These are phyloP conservation scores for Ramularia endophylla DNA, from an alignment of 2,329 filamentous ascomycete genomes.

Conservation along the genomic window DNA sequence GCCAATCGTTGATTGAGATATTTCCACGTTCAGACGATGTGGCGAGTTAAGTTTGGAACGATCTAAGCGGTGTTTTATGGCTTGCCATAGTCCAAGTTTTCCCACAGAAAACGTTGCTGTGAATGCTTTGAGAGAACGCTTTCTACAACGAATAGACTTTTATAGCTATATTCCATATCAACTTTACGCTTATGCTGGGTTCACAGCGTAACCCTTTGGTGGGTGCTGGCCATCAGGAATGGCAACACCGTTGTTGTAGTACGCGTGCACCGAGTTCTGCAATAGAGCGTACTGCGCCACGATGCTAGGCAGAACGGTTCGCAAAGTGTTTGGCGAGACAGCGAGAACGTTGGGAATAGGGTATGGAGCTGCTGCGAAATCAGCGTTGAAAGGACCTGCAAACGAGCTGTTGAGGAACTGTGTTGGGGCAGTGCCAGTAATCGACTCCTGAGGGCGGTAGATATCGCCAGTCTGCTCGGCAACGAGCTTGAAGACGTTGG, in stretches of 20 bases:
- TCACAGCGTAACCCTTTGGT: conserved; percentile 19
- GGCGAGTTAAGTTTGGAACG: too few relatives aligned
- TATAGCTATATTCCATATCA: too few relatives aligned
- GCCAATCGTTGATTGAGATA: too few relatives aligned
- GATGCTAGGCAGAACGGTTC: conserved; percentile 29
- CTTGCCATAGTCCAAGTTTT: too few relatives aligned
- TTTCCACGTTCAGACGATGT: too few relatives aligned
- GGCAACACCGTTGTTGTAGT: conserved; percentile 28
- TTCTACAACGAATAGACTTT: too few relatives aligned
- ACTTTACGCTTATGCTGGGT: too few relatives aligned
- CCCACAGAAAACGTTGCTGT: too few relatives aligned
- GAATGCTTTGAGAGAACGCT: too few relatives aligned
- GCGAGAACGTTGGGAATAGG: conserved; percentile 27
- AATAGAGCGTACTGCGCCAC: conserved; percentile 16
- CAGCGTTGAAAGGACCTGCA: too few relatives aligned
- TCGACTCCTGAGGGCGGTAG: conserved; percentile 22
- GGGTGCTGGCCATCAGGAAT: conserved; percentile 32
- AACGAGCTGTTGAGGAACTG: conserved; percentile 32
- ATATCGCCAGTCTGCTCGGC: conserved; percentile 32
- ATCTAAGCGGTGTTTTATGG: too few relatives aligned
- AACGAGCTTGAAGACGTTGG: conserved; percentile 40
- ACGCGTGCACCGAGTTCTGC: conserved; percentile 11
- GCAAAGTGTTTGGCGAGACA: conserved; percentile 21
- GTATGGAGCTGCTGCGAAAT: too few relatives aligned
- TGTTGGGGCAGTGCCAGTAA: conserved; percentile 20